Evolutionary conservation across 108 stramenopile genomes (phyloP).

Genomic region (Epipyxis sp.): DNA sequence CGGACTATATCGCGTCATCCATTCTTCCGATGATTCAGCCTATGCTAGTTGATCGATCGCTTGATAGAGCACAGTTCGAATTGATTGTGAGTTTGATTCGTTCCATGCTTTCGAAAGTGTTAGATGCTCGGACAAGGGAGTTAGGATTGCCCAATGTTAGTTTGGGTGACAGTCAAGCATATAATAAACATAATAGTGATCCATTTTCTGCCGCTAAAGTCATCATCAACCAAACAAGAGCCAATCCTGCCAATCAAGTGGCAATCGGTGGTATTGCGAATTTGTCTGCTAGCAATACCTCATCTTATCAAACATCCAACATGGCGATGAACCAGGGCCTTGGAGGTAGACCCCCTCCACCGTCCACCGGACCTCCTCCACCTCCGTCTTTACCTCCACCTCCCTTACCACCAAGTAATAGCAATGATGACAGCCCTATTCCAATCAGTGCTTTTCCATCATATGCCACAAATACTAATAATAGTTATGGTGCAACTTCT

Average conservation of each 20-base stretch:
- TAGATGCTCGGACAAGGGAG: background rate
- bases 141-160: background rate
- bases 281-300: background rate
- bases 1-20: background rate
- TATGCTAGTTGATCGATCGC: background rate
- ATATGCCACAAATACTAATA: no score
- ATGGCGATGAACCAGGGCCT: background rate
- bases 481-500: no score
- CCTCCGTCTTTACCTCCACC: background rate
- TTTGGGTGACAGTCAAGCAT: background rate
- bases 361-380: constrained; percentile 1
- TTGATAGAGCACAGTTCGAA: constrained; percentile 1
- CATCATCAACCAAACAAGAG: background rate
- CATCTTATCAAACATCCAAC: background rate
- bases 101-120: background rate
- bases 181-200: background rate
- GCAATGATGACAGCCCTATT: background rate
- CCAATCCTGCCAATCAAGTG: background rate
- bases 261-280: background rate
- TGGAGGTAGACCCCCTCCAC: background rate
- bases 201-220: background rate
- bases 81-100: background rate
- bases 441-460: background rate
- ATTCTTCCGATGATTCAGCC: constrained; percentile 1
- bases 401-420: background rate